Percentiles rank a stretch among this genome's conserved stretches.
Conservation (phyloP, 2,329 filamentous ascomycete species). For the Apiospora pterosperma region DNA sequence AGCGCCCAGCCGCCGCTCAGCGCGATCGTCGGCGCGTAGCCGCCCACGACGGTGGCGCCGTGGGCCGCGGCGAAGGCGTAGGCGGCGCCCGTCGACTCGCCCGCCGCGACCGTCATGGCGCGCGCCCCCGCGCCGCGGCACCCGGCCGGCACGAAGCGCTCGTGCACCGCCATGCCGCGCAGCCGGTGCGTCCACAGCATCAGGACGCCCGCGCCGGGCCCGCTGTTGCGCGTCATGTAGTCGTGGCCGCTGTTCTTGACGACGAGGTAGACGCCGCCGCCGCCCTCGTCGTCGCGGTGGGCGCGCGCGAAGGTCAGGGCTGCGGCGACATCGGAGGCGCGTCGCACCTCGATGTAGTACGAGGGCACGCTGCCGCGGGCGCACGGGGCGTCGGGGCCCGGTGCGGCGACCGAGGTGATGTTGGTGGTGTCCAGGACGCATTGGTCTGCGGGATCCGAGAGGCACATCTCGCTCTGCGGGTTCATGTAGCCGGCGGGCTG, state of each 20-base stretch:
- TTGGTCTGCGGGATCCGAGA: conserved; percentile 22
- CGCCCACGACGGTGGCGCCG: conserved; percentile 21
- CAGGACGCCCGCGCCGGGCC: conserved; percentile 18
- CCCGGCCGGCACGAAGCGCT: conserved; percentile 18
- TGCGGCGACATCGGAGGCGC: conserved; percentile 14
- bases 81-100: conserved; percentile 23
- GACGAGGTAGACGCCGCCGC: conserved; percentile 17
- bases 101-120: conserved; percentile 25
- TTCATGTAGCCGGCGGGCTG: conserved; percentile 22
- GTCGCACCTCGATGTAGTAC: conserved; percentile 19
- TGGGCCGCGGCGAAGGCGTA: conserved; percentile 22
- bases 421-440: conserved; percentile 22
- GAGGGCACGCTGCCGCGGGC: conserved; percentile 23
- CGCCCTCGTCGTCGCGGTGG: conserved; percentile 8
- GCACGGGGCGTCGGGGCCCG: conserved; percentile 17
- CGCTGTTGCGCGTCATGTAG: conserved; percentile 28
- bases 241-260: conserved; percentile 33
- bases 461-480: conserved; percentile 23
- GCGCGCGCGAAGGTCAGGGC: conserved; percentile 18
- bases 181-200: conserved; percentile 27
- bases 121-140: conserved; percentile 12
- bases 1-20: conserved; percentile 25
- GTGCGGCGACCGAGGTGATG: conserved; percentile 15
- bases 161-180: conserved; percentile 17
- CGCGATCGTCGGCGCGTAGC: conserved; percentile 18